Evolutionary conservation across 805 yeast species (phyloP), one percentile per base, ranked within the genome.

Genomic region (Yamadazyma akitaensis): DNA sequence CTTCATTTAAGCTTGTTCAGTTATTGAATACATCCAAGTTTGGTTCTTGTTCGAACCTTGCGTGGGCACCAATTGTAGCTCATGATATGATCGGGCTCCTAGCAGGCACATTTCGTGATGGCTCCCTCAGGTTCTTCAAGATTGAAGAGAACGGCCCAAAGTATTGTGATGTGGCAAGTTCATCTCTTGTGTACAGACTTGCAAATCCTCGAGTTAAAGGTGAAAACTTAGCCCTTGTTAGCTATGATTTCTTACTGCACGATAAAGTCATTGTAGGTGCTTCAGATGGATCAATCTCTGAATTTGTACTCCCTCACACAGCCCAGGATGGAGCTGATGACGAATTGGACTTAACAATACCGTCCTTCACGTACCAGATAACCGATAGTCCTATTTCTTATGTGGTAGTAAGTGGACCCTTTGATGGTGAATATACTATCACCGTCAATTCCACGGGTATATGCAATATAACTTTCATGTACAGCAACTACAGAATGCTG

Each of bases 31-130:
- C 73, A 1, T 68, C 65, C 32, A 28, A 55, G 2, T 70, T 74
- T 55, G 86, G 86, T 2, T 75, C 70, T 6, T 61, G 74, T 2
- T 55, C 68, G 38, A 64, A 68, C 41, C 51, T 78, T 30, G 55
- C 60, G n/a, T 72, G 74, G 77, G 53, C 63, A 16, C 70, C 77
- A 1, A 46, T 62, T 42, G 61, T 63, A 45, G 69, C 58, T 41
- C 53, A 54, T 50, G 53, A 44, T 2, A 32, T 41, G 7, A 38
- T 75, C 13, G 81, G 81, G 2, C 65, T 75, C 0, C 53, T 83
- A n/a, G 74, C 73, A 5, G 81, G 79, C 10, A 68, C 70, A 0
- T 79, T 80, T 50, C 77, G 78, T 35, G 85, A 81, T 59, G 91
- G 91, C 0, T 59, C 67, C 5, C 59, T 81, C 4, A 80, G 79